Percentiles rank a stretch among this genome's conserved stretches.
phyloP scores from a whole-genome alignment of 2,329 filamentous ascomycete species.

The Neonectria hederae region DNA sequence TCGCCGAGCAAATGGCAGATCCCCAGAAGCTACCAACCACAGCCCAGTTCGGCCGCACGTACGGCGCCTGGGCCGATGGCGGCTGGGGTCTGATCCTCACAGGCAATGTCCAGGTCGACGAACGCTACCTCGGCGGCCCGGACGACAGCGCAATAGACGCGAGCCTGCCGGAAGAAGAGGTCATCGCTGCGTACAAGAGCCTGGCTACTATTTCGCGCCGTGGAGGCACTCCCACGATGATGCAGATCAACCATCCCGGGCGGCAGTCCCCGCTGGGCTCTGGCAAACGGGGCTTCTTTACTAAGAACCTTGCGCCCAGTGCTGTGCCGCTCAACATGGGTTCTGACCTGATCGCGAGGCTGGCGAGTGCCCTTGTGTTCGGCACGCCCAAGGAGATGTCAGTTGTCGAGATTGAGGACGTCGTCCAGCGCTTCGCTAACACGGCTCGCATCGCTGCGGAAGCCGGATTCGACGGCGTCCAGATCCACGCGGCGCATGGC shows the following conservation, averaged over 20 bases:
- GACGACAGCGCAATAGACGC: constrained; percentile 48
- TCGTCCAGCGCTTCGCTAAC: constrained; percentile 62
- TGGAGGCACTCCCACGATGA: constrained; percentile 50
- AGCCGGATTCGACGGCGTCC: constrained; percentile 57
- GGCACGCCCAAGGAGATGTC: constrained; percentile 68
- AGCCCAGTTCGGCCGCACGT: constrained; percentile 54
- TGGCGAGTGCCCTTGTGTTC: constrained; percentile 51
- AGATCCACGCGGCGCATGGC: constrained; percentile 63
- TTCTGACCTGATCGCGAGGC: constrained; percentile 45
- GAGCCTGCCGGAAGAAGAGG: constrained; percentile 34
- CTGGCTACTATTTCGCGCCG: constrained; percentile 47
- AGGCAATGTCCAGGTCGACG: constrained; percentile 58
- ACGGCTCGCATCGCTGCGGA: constrained; percentile 59
- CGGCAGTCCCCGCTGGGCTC: constrained; percentile 54
- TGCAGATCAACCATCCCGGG: constrained; percentile 60
- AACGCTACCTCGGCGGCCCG: constrained; percentile 47
- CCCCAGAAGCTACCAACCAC: constrained; percentile 54
- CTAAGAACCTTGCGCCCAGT: constrained; percentile 55
- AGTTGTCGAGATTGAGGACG: constrained; percentile 60
- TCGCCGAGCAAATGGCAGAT: constrained; percentile 57
- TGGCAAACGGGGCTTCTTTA: constrained; percentile 48
- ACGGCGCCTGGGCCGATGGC: constrained; percentile 62
- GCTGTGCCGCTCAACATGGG: constrained; percentile 56
- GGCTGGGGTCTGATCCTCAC: constrained; percentile 65
- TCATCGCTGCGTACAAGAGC: constrained; percentile 49